A percentile compares a stretch with the other conserved stretches of the same genome.
Evolutionary conservation across 805 yeast species (phyloP).

Genomic region (Grigorovia jiainica): DNA sequence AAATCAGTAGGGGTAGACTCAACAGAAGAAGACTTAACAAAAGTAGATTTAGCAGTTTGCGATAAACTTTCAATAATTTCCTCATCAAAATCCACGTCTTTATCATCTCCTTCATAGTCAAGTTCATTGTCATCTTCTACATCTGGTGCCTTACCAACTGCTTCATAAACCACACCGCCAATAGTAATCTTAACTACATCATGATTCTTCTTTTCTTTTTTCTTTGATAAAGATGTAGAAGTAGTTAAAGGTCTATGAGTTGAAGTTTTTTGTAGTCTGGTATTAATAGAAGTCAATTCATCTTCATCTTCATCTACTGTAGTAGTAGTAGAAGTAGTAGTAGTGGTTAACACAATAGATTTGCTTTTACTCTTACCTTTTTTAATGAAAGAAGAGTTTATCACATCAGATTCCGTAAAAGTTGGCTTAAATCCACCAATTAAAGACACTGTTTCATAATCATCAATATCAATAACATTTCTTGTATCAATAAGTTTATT

Average conservation of each 20-base stretch:
- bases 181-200: conserved; percentile 5
- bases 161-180: conserved; percentile 7
- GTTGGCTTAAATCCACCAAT: conserved; percentile 7
- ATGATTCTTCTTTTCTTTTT: neutral
- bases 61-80: too few relatives aligned
- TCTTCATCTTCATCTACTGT: neutral
- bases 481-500: conserved; percentile 2
- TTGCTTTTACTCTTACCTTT: neutral
- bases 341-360: neutral
- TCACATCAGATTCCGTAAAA: conserved; percentile 1
- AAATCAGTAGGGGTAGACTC: neutral
- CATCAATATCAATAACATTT: conserved; percentile 11
- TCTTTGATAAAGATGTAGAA: neutral
- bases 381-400: neutral
- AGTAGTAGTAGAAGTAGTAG: neutral
- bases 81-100: too few relatives aligned
- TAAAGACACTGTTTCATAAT: conserved; percentile 10
- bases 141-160: neutral
- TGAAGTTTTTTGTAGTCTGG: too few relatives aligned
- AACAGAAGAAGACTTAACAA: neutral
- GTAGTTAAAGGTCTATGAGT: neutral
- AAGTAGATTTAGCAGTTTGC: neutral
- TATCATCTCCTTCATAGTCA: too few relatives aligned
- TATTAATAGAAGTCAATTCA: too few relatives aligned
- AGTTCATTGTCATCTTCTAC: neutral